Evolutionary conservation across 2,329 filamentous ascomycete species (phyloP).

Genomic region (Fusarium heterosporum): DNA sequence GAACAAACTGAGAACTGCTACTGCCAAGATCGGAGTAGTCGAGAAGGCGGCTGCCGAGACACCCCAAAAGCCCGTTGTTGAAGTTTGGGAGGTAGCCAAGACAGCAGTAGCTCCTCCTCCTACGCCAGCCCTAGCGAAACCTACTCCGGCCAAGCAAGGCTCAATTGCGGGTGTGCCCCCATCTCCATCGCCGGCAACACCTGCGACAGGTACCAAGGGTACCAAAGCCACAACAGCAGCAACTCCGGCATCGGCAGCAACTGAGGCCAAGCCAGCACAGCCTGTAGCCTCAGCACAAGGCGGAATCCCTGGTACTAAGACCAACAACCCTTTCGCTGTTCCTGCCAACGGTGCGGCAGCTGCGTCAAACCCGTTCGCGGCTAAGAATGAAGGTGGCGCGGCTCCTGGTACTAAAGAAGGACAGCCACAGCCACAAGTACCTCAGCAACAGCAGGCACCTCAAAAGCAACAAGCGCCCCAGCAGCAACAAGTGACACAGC

Average conservation of each 20-base stretch:
- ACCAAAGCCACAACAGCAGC: conserved; percentile 26
- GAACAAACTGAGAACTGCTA: conserved; percentile 71
- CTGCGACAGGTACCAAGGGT: conserved; percentile 24
- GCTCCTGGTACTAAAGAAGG: conserved; percentile 31
- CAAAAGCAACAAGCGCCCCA: conserved; percentile 25
- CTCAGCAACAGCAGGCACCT: conserved; percentile 29
- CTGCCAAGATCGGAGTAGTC: conserved; percentile 81
- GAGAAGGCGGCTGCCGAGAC: conserved; percentile 87
- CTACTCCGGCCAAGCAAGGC: conserved; percentile 41
- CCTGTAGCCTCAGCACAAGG: conserved; percentile 30
- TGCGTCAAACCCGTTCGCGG: conserved; percentile 47
- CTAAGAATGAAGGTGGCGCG: conserved; percentile 36
- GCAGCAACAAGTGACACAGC: conserved; percentile 22
- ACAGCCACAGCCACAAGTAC: conserved; percentile 30
- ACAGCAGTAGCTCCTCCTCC: conserved; percentile 51
- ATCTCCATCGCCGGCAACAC: conserved; percentile 42
- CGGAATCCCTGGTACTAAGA: conserved; percentile 42
- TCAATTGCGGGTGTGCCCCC: conserved; percentile 40
- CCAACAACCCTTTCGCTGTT: conserved; percentile 51
- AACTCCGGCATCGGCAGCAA: conserved; percentile 30
- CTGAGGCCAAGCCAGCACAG: conserved; percentile 33
- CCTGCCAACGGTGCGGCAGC: conserved; percentile 25
- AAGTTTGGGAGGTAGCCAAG: conserved; percentile 89
- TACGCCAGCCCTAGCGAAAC: conserved; percentile 40
- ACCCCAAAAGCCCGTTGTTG: conserved; percentile 82